These are phyloP conservation scores for Stephanodiscus minutulus DNA, from an alignment of 108 stramenopile species.

Conservation along the genomic window DNA sequence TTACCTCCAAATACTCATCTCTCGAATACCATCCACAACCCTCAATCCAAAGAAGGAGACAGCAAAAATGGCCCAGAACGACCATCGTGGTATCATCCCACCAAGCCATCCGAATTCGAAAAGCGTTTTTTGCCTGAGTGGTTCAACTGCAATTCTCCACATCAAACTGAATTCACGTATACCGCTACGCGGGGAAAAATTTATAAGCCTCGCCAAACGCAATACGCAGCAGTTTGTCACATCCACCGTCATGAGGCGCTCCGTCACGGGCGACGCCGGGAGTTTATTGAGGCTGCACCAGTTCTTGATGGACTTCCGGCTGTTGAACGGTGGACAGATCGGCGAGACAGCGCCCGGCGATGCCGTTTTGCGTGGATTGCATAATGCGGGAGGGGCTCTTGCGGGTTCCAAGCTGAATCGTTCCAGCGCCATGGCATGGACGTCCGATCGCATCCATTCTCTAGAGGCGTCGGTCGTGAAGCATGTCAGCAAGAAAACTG, in stretches of 20 bases:
- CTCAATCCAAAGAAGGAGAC: slow-evolving; percentile 53
- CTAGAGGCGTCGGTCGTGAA: slow-evolving; percentile 30
- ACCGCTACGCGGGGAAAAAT: slow-evolving; percentile 58
- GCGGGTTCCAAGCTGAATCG: slow-evolving; percentile 28
- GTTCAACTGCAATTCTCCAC: slow-evolving; percentile 79
- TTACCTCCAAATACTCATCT: slow-evolving; percentile 26
- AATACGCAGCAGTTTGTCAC: slow-evolving; percentile 72
- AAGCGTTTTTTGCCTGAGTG: slow-evolving; percentile 77
- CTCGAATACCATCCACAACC: slow-evolving; percentile 52
- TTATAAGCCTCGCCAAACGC: slow-evolving; percentile 47
- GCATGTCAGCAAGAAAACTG: slow-evolving; percentile 10
- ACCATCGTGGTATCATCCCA: slow-evolving; percentile 77
- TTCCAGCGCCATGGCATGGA: slow-evolving; percentile 29
- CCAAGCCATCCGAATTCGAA: slow-evolving; percentile 67
- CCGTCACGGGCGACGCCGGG: slow-evolving; percentile 77
- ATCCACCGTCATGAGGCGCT: slow-evolving; percentile 63
- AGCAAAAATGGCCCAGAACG: slow-evolving; percentile 31
- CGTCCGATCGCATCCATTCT: slow-evolving; percentile 22
- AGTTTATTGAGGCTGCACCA: slow-evolving; percentile 71
- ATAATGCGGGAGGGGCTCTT: slow-evolving; percentile 5
- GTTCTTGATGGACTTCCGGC: slow-evolving; percentile 66
- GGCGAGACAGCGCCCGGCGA: slow-evolving; percentile 84
- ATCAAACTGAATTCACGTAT: slow-evolving; percentile 69
- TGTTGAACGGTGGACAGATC: slow-evolving; percentile 70
- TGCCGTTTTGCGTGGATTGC: slow-evolving; percentile 49